Evolutionary conservation across 192 early-diverging fungal species (phyloP), one percentile per base, ranked within the genome.

Genomic region (Coemansia pectinata): DNA sequence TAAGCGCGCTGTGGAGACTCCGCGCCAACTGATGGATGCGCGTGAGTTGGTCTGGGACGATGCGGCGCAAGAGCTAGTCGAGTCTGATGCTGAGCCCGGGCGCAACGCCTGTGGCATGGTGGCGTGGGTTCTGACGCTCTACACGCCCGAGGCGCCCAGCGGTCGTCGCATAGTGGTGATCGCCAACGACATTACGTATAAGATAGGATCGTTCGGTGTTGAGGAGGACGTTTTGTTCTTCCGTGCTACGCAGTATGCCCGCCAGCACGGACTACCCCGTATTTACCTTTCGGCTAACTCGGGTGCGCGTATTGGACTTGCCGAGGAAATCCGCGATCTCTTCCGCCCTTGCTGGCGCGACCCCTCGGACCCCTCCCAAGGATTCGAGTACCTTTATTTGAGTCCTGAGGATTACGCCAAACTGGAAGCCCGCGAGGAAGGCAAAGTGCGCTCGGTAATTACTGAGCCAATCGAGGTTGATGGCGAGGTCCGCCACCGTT

Each of bases 241-340:
- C 80, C 93, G 91, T 71, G 97, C 95, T 9, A 93, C 97, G 12
- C 90, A 96, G 84, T 86, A 90, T 34, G 97, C 97, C 1, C 89
- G 96, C 52, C 50, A 85, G 63, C 74, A 90, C 66, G 97, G 97
- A 50, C 80, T 94, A 34, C 97, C 97, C 21, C 92, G 96, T 63
- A 81, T 98, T 17, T 99, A 98, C 84, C 79, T 99, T 33, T 96
- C 95, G 60, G 97, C 97, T 41, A 99, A 99, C 90, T 98, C 96
- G 53, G 97, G 97, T 66, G 97, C 97, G 8, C 90, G 97, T 62
- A 99, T 99, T 69, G 97, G 96, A 31, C 88, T 99, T 33, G 97
- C 97, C 23, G 93, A 93, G 66, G 97, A 99, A 85, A 86, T 98
- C 14, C 89, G 90, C 45, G 85, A 87, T 55, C 86, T 90, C 63